Evolutionary conservation across 2,329 filamentous ascomycete genomes (phyloP).

Genomic region (Colletotrichum theobromicola): DNA sequence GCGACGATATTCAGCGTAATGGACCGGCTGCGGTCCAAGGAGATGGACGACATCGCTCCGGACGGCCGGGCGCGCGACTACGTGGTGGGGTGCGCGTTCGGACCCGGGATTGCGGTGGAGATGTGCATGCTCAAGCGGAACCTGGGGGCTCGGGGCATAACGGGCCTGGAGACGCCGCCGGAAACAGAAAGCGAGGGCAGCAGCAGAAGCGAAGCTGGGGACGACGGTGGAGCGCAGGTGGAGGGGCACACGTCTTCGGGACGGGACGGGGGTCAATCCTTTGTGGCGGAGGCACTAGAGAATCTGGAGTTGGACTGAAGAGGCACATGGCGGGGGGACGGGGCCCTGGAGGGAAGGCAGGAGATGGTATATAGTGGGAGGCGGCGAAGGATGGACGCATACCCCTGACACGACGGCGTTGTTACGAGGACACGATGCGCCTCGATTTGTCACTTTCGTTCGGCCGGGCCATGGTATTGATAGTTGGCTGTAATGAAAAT

Average conservation of each 20-base stretch:
- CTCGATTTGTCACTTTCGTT: neutral
- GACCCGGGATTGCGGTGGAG: conserved; percentile 71
- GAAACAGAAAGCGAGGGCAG: conserved; percentile 58
- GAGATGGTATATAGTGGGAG: neutral
- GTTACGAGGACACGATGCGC: neutral
- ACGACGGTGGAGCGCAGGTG: conserved; percentile 28
- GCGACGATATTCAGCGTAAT: conserved; percentile 74
- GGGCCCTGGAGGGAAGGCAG: neutral
- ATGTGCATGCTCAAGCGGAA: conserved; percentile 69
- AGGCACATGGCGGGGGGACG: neutral
- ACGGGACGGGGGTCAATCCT: conserved; percentile 12
- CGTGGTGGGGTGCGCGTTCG: conserved; percentile 72
- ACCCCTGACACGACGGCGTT: conserved; percentile 7
- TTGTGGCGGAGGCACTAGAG: conserved; percentile 26
- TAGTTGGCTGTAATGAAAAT: neutral
- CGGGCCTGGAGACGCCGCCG: conserved; percentile 55
- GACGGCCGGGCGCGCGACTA: conserved; percentile 56
- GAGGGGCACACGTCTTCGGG: conserved; percentile 3
- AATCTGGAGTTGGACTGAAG: conserved; percentile 27
- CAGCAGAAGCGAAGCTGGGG: conserved; percentile 44
- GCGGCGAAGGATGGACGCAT: neutral
- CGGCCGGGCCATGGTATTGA: neutral
- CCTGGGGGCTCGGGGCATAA: conserved; percentile 30
- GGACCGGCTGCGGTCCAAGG: conserved; percentile 62
- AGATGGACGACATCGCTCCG: conserved; percentile 63